Percentiles rank a stretch among this genome's conserved stretches.
Evolutionary conservation across 441 rosid genomes (phyloP).

Genomic region (Adansonia gregorii): DNA sequence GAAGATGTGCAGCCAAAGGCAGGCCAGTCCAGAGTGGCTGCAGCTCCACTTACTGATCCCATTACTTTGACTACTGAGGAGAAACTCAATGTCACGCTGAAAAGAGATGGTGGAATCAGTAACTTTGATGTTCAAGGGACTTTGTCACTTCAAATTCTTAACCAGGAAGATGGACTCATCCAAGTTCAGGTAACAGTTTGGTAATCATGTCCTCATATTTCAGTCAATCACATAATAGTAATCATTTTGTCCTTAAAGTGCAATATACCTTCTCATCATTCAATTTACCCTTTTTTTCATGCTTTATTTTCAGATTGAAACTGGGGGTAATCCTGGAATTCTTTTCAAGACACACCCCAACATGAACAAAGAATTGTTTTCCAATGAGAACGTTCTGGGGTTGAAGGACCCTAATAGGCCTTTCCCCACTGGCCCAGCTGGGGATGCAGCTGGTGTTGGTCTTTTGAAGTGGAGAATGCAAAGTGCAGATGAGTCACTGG

Average conservation of each 20-base stretch:
- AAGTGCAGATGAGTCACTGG: constrained; percentile 89
- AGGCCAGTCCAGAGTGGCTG: constrained; percentile 57
- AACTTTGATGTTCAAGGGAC: constrained; percentile 96
- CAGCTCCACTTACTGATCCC: constrained; percentile 76
- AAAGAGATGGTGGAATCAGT: constrained; percentile 90
- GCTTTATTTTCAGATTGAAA: constrained; percentile 67
- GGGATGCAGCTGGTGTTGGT: constrained; percentile 84
- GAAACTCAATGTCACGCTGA: constrained; percentile 79
- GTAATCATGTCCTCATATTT: background rate
- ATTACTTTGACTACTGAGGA: constrained; percentile 87
- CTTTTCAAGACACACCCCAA: constrained; percentile 96
- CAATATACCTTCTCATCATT: background rate
- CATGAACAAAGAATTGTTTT: constrained; percentile 82
- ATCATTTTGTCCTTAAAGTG: background rate
- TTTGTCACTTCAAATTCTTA: constrained; percentile 88
- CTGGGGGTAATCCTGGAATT: constrained; percentile 77
- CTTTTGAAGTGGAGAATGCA: constrained; percentile 98
- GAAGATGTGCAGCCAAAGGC: constrained; percentile 86
- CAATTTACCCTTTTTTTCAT: background rate
- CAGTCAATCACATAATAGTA: background rate
- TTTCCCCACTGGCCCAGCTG: constrained; percentile 86
- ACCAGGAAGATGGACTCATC: constrained; percentile 87
- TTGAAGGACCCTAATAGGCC: constrained; percentile 91
- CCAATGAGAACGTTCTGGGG: constrained; percentile 78
- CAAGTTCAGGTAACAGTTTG: constrained; percentile 80